phyloP scores from a whole-genome alignment of 257 asterid species.

The Verbena officinalis region DNA sequence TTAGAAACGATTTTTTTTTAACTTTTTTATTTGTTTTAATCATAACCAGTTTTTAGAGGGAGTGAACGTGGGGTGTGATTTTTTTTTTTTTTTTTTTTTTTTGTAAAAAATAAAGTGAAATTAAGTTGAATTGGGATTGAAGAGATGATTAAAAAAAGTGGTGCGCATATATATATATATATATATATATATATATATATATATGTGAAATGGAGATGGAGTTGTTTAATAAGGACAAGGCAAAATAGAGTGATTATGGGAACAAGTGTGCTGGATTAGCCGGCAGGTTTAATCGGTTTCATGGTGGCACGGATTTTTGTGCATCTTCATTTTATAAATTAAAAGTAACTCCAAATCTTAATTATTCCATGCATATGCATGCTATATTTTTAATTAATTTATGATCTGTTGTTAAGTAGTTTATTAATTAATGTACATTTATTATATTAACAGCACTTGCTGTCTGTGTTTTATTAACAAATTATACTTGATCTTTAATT shows the following conservation, averaged over 20 bases:
- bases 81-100: not conserved
- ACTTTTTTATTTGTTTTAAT: not conserved
- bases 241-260: slow-evolving; percentile 46
- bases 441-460: too few species aligned
- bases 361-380: too few species aligned
- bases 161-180: too few species aligned
- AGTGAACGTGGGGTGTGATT: slow-evolving; percentile 37
- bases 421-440: too few species aligned
- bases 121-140: slow-evolving; percentile 33
- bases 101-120: not conserved
- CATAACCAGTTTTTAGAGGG: not conserved
- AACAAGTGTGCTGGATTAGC: slow-evolving; percentile 41
- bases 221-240: slow-evolving; percentile 52
- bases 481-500: too few species aligned
- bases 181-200: too few species aligned
- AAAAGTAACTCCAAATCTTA: too few species aligned
- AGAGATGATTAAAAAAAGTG: slow-evolving; percentile 43
- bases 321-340: not conserved
- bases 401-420: too few species aligned
- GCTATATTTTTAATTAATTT: not conserved
- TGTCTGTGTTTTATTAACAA: too few species aligned
- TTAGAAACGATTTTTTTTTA: slow-evolving; percentile 15
- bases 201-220: slow-evolving; percentile 37
- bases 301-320: slow-evolving; percentile 16
- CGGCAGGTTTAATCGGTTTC: slow-evolving; percentile 35